Percentiles rank a stretch among this genome's conserved stretches.
These are phyloP conservation scores for Penicillium sp. DNA, from an alignment of 2,329 filamentous ascomycete genomes.

Conservation along the genomic window DNA sequence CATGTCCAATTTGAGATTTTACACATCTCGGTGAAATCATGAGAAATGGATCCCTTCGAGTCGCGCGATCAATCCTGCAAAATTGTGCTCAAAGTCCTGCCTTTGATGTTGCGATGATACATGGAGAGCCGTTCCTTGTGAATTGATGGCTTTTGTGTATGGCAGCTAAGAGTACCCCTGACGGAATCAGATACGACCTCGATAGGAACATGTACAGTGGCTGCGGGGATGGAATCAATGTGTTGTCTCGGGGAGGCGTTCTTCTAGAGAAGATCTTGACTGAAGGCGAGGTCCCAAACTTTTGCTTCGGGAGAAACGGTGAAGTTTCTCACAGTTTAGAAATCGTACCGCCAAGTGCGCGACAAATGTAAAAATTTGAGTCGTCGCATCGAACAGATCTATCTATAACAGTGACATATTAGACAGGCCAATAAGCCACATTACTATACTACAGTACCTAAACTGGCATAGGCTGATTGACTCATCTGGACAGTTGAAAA, in stretches of 20 bases:
- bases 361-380: too few relatives aligned
- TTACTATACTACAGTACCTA: too few relatives aligned
- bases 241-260: slow-evolving; percentile 52
- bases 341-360: too few relatives aligned
- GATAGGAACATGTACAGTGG: slow-evolving; percentile 59
- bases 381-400: too few relatives aligned
- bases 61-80: neutral
- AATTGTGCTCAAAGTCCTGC: slow-evolving; percentile 42
- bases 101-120: slow-evolving; percentile 44
- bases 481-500: too few relatives aligned
- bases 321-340: slow-evolving; percentile 8
- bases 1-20: too few relatives aligned
- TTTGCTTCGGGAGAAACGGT: slow-evolving; percentile 48
- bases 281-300: slow-evolving; percentile 48
- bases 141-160: slow-evolving; percentile 57
- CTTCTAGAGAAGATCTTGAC: slow-evolving; percentile 60
- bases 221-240: slow-evolving; percentile 55
- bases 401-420: too few relatives aligned
- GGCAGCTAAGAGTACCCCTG: slow-evolving; percentile 49
- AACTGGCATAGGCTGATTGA: too few relatives aligned
- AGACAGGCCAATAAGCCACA: too few relatives aligned
- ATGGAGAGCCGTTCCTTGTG: slow-evolving; percentile 43
- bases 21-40: too few relatives aligned
- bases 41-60: too few relatives aligned
- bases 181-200: slow-evolving; percentile 52